Evolutionary conservation across 2,329 filamentous ascomycete genomes (phyloP).

Genomic region (Neonectria coccinea): DNA sequence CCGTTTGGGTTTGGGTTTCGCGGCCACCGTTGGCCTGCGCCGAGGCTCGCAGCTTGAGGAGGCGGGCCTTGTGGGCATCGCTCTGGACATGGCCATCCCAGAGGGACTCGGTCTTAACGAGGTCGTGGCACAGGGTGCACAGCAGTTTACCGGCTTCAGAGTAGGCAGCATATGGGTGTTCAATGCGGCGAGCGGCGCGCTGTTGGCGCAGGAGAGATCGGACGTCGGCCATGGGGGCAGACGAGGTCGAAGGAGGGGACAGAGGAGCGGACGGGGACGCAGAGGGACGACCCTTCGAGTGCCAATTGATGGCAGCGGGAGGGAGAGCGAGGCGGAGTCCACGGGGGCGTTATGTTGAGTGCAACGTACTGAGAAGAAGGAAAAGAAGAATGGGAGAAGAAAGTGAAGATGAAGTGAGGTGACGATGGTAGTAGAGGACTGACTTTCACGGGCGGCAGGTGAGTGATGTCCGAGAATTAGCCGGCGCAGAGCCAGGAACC

Average conservation of each 20-base stretch:
- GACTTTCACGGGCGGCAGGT: constrained; percentile 3
- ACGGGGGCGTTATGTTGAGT: neutral
- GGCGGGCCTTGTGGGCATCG: constrained; percentile 53
- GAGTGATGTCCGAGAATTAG: constrained; percentile 43
- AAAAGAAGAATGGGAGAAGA: constrained; percentile 20
- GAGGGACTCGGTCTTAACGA: constrained; percentile 72
- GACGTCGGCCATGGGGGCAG: constrained; percentile 76
- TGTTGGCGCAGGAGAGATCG: constrained; percentile 83
- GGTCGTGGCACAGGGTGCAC: constrained; percentile 74
- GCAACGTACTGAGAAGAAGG: constrained; percentile 6
- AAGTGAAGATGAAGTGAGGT: constrained; percentile 24
- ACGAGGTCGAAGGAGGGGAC: constrained; percentile 10
- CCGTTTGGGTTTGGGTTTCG: constrained; percentile 27
- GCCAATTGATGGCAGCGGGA: constrained; percentile 27
- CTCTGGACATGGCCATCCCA: constrained; percentile 74
- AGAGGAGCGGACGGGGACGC: constrained; percentile 11
- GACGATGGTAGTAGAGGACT: constrained; percentile 12
- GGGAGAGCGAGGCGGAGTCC: neutral
- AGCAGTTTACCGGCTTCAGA: constrained; percentile 74
- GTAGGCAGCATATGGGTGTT: constrained; percentile 76
- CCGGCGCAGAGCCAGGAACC: constrained; percentile 43
- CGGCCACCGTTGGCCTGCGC: constrained; percentile 30
- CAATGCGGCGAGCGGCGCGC: constrained; percentile 78
- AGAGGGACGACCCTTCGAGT: constrained; percentile 10
- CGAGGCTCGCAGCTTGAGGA: constrained; percentile 40